These are phyloP conservation scores for Malus hybrid DNA, from an alignment of 331 rosid genomes.

Conservation along the genomic window DNA sequence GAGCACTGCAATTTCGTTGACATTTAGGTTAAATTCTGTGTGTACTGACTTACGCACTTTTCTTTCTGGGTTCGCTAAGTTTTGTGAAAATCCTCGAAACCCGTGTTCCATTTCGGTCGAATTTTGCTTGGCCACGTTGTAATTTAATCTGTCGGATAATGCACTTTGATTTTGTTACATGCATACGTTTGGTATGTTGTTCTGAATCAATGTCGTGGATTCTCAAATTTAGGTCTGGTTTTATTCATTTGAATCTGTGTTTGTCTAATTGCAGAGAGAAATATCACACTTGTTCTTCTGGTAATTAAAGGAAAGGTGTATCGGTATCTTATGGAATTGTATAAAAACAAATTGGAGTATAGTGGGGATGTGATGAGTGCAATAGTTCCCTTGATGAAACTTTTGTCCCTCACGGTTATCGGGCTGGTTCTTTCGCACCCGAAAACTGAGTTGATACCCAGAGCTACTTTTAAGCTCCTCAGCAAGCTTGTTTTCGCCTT, in stretches of 20 bases:
- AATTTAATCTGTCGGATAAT: neutral
- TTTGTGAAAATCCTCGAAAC: neutral
- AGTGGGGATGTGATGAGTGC: constrained; percentile 49
- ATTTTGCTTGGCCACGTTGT: neutral
- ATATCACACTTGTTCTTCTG: neutral
- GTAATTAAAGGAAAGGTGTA: constrained; percentile 25
- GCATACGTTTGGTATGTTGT: neutral
- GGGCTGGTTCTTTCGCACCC: constrained; percentile 66
- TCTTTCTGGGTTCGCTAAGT: neutral
- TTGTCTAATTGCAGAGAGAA: constrained; percentile 33
- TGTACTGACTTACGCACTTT: neutral
- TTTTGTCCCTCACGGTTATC: constrained; percentile 53
- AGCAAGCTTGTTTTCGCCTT: constrained; percentile 82
- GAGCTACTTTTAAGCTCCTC: constrained; percentile 59
- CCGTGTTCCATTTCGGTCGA: neutral
- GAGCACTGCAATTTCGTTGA: neutral
- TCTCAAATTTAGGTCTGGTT: neutral
- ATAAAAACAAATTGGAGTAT: constrained; percentile 18
- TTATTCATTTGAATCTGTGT: constrained; percentile 1
- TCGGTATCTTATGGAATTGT: constrained; percentile 14
- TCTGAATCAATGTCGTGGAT: neutral
- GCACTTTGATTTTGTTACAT: neutral
- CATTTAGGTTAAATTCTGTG: neutral
- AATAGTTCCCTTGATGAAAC: constrained; percentile 62
- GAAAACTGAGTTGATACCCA: constrained; percentile 53